Evolutionary conservation across 345 rosid species (phyloP), one percentile per base, ranked within the genome.

Genomic region (Gossypium herbaceum): DNA sequence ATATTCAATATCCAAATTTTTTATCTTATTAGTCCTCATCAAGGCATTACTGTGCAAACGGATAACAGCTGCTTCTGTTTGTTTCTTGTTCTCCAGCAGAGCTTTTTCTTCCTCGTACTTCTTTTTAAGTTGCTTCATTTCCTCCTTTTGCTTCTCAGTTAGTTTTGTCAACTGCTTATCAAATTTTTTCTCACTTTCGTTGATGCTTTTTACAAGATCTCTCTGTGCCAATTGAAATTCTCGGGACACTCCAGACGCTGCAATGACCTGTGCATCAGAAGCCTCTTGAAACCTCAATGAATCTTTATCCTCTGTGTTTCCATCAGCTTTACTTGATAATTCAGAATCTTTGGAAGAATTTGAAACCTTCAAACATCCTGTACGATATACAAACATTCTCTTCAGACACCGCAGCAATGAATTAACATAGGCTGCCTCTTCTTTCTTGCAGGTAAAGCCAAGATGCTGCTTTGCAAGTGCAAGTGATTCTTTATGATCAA

Each of bases 401-500:
- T 87, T 96, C 83, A 89, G 62, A 81, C 84, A 85, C 68, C 77
- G 84, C 79, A 93, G 73, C 78, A 80, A 69, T n/a, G 86, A 86
- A 79, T 87, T 86, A 34, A 88, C 77, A 80, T 70, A 79, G 63
- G 90, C 89, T 54, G 85, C 91, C 77, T 93, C 92, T 73, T 82
- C 89, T 82, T 79, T 84, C 74, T 77, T 82, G 89, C 98, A 96
- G 64, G 59, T 43, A 74, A 88, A 92, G 64, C 84, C 82, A 56
- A 96, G 79, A 81, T 81, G 87, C 78, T 84, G 77, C 82, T 85
- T 88, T 47, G 94, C 97, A 72, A 84, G 88, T 51, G 68, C 88
- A 79, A 96, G 78, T 20, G 97, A 90, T 80, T 85, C 89, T 79
- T 79, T 86, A 80, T 78, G 89, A 81, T 81, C 80, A 76, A 89